Evolutionary conservation across 495 filamentous ascomycete species (phyloP), one percentile per base, ranked within the genome.

Genomic region (Trichoderma virens): DNA sequence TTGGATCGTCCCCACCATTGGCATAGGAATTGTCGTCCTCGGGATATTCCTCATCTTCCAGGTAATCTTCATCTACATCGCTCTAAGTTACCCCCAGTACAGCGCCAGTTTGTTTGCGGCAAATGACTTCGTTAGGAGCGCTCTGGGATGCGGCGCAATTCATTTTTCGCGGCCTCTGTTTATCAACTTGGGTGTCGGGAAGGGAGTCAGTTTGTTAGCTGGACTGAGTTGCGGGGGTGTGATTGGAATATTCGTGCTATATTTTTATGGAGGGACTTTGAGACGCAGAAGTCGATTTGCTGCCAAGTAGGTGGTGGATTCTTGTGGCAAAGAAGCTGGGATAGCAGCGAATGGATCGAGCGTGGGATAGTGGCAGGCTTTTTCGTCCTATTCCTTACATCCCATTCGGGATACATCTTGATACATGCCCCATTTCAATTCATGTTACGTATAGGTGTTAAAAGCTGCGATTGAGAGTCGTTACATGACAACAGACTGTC

Each of bases 1-100:
- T 65, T 89, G 86, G 87, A 86, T 87, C 30, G 85, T 74, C 2
- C 76, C 77, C 0, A 80, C 82, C 3, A 80, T 89, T 20, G 86
- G 85, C 13, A 80, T 86, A 18, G 74, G 71, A 5, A 78, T 86
- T 66, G 84, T 85, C 67, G 79, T 74, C 13, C 75, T 75, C 0
- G 77, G 73, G 0, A 75, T 71, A 0, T 75, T 73, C 67, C 34
- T 71, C 62, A 65, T 74, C 27, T 80, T 86, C 73, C 85, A 88
- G 71, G 86, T 83, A 73, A 76, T 88, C n/a, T 88, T 89, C 71
- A 70, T 87, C 20, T 87, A 88, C 70, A 76, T 89, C 27, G 82
- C 85, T 0, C 65, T 87, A 0, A 76, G 74, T 1, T 88, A 88
- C 68, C 85, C 85, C 20, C 78, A 81, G 67, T 88, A 88, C 65